Base-by-base conservation (phyloP, 768 basidiomycete species). In the Lactarius hengduanensis region DNA sequence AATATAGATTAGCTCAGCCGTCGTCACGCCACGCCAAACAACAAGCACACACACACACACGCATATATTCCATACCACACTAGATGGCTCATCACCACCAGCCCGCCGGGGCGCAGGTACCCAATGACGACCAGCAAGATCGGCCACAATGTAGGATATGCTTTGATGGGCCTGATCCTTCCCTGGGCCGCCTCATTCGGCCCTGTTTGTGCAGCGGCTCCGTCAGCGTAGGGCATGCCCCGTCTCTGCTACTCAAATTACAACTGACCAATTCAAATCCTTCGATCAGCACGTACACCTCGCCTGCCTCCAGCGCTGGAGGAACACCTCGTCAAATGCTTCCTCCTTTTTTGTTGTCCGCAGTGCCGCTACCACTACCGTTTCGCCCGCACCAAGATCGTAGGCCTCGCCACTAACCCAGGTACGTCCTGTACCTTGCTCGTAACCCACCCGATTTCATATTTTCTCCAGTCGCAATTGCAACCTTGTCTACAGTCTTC, bases 71-170 rank as follows among this genome's bases (percentile, higher is more conserved):
- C 8, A 20, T 4, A 34, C 32, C 34, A 34, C 1, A 8, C 9
- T 20, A 13, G 22, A 59, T 65, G 64, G 18, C 54, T 20, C 56
- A 61, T 20, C 53, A 26, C 11, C 54, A 41, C 15, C 41, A 41
- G 16, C 50, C 22, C 26, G 26, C 57, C 50, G 56, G 20, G 38
- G 30, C 26, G 36, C 53, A 32, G 57, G 61, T 53, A 36, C 40
- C 62, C 30, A 60, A 63, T 65, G 28, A 41, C 28, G 50, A 53
- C 45, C 45, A 47, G 45, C 26, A 18, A 53, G 56, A 69, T 8
- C 85, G 86, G 72, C 88, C 83, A 72, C 89, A 90, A 73, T 95
- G 94, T 73, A 83, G 94, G 61, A 96, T 96, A 56, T 96, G 94
- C 74, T 80, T 93, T 32, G 89, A 90, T 45, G 87, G 90, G 4